Evolutionary conservation across 768 basidiomycete species (phyloP).

Genomic region (Tricholoma hemisulphureum): DNA sequence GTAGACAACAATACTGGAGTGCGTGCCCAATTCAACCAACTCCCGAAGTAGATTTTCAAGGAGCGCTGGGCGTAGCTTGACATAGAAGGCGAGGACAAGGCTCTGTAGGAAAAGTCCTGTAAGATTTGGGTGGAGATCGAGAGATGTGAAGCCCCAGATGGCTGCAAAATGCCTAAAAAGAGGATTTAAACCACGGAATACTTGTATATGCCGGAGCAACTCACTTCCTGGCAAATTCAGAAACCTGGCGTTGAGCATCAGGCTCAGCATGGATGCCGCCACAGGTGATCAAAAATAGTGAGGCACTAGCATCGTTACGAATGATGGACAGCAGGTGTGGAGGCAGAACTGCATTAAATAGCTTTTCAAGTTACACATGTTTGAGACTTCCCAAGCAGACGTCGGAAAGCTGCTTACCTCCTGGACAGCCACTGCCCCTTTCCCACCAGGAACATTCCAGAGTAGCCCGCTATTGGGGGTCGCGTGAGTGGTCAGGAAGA

Average conservation of each 20-base stretch:
- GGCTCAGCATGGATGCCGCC: too few relatives aligned
- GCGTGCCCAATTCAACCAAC: background rate
- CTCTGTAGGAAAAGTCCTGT: background rate
- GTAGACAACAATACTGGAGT: background rate
- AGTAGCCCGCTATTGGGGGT: background rate
- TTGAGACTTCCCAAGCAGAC: background rate
- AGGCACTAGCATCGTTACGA: background rate
- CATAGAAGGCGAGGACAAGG: background rate
- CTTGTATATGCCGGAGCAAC: background rate
- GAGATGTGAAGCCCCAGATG: background rate
- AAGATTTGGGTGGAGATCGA: background rate
- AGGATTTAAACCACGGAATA: background rate
- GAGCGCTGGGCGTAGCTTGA: background rate
- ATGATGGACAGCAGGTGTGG: background rate
- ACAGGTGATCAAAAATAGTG: background rate
- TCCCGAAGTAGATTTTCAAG: background rate
- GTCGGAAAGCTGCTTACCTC: background rate
- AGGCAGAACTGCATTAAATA: background rate
- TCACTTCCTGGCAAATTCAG: background rate
- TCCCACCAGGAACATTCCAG: background rate
- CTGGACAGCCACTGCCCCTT: background rate
- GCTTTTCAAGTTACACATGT: background rate
- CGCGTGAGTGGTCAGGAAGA: too few relatives aligned
- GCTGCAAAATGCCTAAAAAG: background rate
- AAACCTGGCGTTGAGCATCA: background rate